Base-by-base conservation (phyloP, 2,329 filamentous ascomycete species). In the Ceratocystis eucalypticola region DNA sequence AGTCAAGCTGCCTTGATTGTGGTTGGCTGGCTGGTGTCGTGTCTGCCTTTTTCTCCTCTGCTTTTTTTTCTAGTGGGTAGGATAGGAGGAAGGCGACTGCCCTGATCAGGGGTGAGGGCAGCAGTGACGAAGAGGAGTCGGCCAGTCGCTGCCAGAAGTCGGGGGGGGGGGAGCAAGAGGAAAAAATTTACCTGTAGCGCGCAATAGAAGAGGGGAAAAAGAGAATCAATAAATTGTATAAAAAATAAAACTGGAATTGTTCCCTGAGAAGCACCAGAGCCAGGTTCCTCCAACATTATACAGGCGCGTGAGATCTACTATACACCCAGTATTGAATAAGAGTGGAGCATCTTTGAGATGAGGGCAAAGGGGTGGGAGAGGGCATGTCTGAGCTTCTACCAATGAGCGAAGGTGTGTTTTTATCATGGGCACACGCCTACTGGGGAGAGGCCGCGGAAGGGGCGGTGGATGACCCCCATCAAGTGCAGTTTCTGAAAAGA, bases 41-140 rank as follows among this genome's bases (percentile, higher is more conserved):
- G 15, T 55, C 41, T 64, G 30, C 53, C 22, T 64, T 50, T 64
- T 33, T 64, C 17, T 37, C 8, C n/a, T n/a, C 44, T 50, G 12
- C 50, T 15, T 59, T 59, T 30, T 59, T 45, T 64, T 45, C 63
- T 41, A 64, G 45, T 64, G 45, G 62, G 46, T 41, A 50, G 41
- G 45, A 64, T 50, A 64, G 62, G 44, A 64, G 61, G 37, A 62
- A 45, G 44, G 62, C 62, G 3, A 8, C 55, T 59, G 55, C 55
- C 55, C 55, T 59, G 30, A 59, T 37, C 55, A 59, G 55, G 55
- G 55, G 55, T 59, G 50, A 55, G 25, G 12, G 50, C 20, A 55
- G 25, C 50, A 55, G 50, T 55, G 55, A 59, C 28, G 55, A 28
- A 28, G 28, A 28, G 28, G 45, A 53, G 44, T 64, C 44, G 45